These are phyloP conservation scores for Xylariaceae sp. DNA, from an alignment of 2,329 filamentous ascomycete genomes.

Conservation along the genomic window DNA sequence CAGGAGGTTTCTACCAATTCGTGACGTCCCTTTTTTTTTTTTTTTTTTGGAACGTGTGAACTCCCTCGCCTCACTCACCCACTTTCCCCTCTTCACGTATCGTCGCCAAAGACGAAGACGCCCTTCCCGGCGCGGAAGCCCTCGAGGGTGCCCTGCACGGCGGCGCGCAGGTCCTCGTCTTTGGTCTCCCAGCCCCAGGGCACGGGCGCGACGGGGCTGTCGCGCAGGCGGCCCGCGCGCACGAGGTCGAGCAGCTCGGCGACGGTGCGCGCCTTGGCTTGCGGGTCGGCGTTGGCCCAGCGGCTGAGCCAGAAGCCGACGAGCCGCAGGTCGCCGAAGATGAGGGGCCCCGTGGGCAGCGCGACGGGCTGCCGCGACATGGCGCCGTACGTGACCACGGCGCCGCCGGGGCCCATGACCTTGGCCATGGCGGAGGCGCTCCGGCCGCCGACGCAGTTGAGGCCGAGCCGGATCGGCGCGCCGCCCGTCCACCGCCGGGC, in stretches of 20 bases:
- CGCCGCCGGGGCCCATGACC: conserved; percentile 57
- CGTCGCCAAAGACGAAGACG: conserved; percentile 70
- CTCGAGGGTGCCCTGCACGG: conserved; percentile 73
- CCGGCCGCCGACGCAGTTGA: conserved; percentile 94
- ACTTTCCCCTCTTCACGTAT: conserved; percentile 47
- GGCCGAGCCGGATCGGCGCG: conserved; percentile 65
- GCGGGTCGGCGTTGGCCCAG: conserved; percentile 72
- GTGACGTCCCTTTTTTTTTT: no score
- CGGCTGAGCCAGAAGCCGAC: conserved; percentile 91
- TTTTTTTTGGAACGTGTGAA: no score
- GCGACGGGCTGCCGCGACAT: conserved; percentile 85
- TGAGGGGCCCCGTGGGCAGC: conserved; percentile 75
- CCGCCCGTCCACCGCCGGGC: conserved; percentile 62
- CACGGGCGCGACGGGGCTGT: conserved; percentile 75
- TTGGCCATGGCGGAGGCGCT: conserved; percentile 73
- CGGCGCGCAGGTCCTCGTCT: conserved; percentile 57
- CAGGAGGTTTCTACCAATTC: no score
- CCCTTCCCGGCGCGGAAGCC: conserved; percentile 86
- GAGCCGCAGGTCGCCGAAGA: conserved; percentile 87
- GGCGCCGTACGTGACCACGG: conserved; percentile 88
- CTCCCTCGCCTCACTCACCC: no score
- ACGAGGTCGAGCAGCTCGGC: conserved; percentile 74
- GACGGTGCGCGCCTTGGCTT: conserved; percentile 72
- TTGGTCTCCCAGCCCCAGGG: conserved; percentile 78
- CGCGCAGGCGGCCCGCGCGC: conserved; percentile 67